Base-by-base conservation (phyloP, 768 basidiomycete species). In the Suillus paluster region DNA sequence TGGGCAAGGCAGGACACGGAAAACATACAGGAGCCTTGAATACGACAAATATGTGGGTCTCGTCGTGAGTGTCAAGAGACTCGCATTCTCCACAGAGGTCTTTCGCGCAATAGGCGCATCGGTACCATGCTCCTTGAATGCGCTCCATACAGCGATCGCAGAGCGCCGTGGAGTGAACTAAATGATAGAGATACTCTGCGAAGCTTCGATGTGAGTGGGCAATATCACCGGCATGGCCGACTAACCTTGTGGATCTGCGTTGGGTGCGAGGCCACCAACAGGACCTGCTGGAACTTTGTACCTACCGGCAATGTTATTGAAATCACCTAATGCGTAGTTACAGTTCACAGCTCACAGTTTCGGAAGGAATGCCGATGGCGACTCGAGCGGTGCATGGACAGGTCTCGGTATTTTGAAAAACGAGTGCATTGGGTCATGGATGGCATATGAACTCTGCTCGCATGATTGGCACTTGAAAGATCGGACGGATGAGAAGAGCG, bases 11-110 rank as follows among this genome's bases (percentile, higher is more conserved):
- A 55, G 56, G 23, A 36, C 25, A 17, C 11, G 50, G 39, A 25
- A 10, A 41, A 73, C 84, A 74, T 64, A 94, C 93, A 45, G 81
- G 78, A 2, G 93, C 86, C 74, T 98, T 98, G 78, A 97, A 90
- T 9, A 92, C 91, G 38, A 96, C 80, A 74, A 95, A 98, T 46
- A 94, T 75, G 70, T 97, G 95, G 1, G 85, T 86, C 62, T 85
- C 81, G 67, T 95, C 85, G 70, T 97, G 95, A 49, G 90, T 89
- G 69, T 94, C 94, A 30, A 91, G 77, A 50, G 78, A 81, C 73
- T 95, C 91, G 68, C 95, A 97, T 34, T 83, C 83, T 45, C 87
- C 86, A 75, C 96, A 97, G n/a, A 97, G 78, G 71, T 98, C 96
- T 66, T 85, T 88, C 7, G 83, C 82, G 70, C 95, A 97, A 70